These are phyloP conservation scores for Shiraia bambusicola DNA, from an alignment of 2,329 filamentous ascomycete genomes.

Conservation along the genomic window DNA sequence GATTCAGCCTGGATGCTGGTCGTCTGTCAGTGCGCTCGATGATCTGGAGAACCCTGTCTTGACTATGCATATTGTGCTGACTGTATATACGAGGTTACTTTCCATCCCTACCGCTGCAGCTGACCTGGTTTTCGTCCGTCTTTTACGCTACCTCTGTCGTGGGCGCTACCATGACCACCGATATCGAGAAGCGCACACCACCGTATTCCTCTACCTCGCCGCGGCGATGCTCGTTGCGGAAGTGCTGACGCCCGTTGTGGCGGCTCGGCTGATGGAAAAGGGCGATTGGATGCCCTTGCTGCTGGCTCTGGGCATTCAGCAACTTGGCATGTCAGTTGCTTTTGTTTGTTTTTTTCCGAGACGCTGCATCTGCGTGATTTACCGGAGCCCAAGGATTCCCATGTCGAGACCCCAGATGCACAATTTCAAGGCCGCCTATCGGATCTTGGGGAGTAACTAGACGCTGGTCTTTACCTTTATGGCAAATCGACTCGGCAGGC, in stretches of 20 bases:
- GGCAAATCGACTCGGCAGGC: slow-evolving; percentile 52
- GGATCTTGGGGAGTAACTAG: slow-evolving; percentile 45
- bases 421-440: slow-evolving; percentile 43
- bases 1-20: slow-evolving; percentile 34
- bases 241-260: slow-evolving; percentile 38
- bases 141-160: slow-evolving; percentile 51
- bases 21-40: slow-evolving; percentile 28
- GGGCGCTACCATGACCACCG: slow-evolving; percentile 54
- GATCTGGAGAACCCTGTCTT: neutral
- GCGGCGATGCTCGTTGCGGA: slow-evolving; percentile 38
- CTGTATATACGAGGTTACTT: slow-evolving; percentile 30
- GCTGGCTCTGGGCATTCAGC: slow-evolving; percentile 33
- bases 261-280: slow-evolving; percentile 35
- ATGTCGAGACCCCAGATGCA: slow-evolving; percentile 26
- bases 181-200: slow-evolving; percentile 50
- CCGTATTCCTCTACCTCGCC: slow-evolving; percentile 31
- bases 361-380: slow-evolving; percentile 39
- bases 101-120: slow-evolving; percentile 46
- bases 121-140: slow-evolving; percentile 52
- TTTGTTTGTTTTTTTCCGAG: slow-evolving; percentile 38
- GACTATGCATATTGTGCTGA: slow-evolving; percentile 6
- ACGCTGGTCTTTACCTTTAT: slow-evolving; percentile 50
- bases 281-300: slow-evolving; percentile 38
- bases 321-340: slow-evolving; percentile 26
- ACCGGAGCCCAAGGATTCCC: slow-evolving; percentile 25